Evolutionary conservation across 371 early-diverging fungal species (phyloP).

Genomic region (Globomyces sp.): DNA sequence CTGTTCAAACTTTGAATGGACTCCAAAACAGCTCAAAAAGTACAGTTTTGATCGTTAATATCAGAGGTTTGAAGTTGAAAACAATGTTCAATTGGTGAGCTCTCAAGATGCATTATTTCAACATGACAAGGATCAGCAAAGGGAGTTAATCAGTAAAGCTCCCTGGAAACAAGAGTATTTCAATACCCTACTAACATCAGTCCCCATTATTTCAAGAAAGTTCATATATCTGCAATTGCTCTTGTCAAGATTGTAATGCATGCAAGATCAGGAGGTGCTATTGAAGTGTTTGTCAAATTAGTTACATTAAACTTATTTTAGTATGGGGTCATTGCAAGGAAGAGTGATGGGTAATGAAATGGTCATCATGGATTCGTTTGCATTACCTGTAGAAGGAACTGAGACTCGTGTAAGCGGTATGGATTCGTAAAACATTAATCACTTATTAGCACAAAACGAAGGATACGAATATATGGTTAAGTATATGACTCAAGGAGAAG

Average conservation of each 20-base stretch:
- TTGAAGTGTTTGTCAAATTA: neutral
- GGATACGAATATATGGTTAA: constrained; percentile 97
- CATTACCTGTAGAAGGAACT: constrained; percentile 96
- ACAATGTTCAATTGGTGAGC: too few relatives aligned
- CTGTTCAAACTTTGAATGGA: too few relatives aligned
- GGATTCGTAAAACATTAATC: constrained; percentile 36
- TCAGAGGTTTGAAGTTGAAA: too few relatives aligned
- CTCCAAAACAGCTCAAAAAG: too few relatives aligned
- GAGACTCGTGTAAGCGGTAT: constrained; percentile 91
- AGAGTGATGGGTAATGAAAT: constrained; percentile 80
- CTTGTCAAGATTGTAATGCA: constrained; percentile 98
- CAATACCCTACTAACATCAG: too few relatives aligned
- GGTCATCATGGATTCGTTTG: constrained; percentile 95
- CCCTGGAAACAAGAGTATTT: constrained; percentile 1
- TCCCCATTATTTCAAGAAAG: constrained; percentile 84
- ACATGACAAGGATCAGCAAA: neutral
- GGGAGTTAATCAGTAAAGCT: neutral
- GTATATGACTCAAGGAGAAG: constrained; percentile 78
- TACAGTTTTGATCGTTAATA: too few relatives aligned
- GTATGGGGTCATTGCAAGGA: constrained; percentile 97
- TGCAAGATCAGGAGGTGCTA: constrained; percentile 87
- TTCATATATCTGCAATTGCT: constrained; percentile 92
- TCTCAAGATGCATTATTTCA: neutral
- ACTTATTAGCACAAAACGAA: constrained; percentile 62
- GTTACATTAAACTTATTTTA: constrained; percentile 67